Base-by-base conservation (phyloP, 1,284 basidiomycete genomes). In the Cryptococcus deneoformans region DNA sequence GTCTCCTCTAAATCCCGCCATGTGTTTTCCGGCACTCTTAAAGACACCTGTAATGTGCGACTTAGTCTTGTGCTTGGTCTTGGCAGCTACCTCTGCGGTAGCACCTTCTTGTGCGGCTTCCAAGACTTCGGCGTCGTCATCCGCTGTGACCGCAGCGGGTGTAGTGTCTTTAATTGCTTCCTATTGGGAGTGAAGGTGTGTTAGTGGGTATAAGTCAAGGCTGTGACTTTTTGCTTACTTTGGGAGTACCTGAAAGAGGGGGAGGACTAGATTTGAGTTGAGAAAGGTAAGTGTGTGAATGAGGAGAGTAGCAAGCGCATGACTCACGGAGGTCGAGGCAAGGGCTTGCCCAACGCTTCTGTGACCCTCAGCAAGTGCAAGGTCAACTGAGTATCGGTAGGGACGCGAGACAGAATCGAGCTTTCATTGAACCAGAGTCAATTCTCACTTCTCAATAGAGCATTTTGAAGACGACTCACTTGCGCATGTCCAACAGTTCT, bases 371-470 rank as follows among this genome's bases (percentile, higher is more conserved):
- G 69, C 36, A 84, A 67, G 37, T 83, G 81, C 4, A 84, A 69
- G 0, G 82, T 81, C 43, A 84, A 77, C 61, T 85, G 84, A 5
- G 82, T 82, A 60, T 85, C 81, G 48, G 83, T 85, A 3, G 84
- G 84, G 0, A 83, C 82, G 9, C 81, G 78, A 24, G 75, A 79
- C 14, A 84, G 68, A 42, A 84, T 63, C 2, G 81, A 80, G 70
- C 81, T 82, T 50, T 20, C 34, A 16, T 42, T 42, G 42, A 42
- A 39, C 46, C n/a, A 11, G 9, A 3, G 52, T 46, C 14, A 34
- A n/a, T 40, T 38, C 14, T 16, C 5, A 7, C 11, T 5, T n/a
- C 37, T 16, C 2, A 11, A 47, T 10, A 47, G 44, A 29, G 20
- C 42, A 42, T 63, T 16, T 37, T 36, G 12, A 10, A 3, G 14